Percentiles rank a stretch among this genome's conserved stretches.
These are phyloP conservation scores for Sclerotinia nivalis DNA, from an alignment of 2,329 filamentous ascomycete species.

Conservation along the genomic window DNA sequence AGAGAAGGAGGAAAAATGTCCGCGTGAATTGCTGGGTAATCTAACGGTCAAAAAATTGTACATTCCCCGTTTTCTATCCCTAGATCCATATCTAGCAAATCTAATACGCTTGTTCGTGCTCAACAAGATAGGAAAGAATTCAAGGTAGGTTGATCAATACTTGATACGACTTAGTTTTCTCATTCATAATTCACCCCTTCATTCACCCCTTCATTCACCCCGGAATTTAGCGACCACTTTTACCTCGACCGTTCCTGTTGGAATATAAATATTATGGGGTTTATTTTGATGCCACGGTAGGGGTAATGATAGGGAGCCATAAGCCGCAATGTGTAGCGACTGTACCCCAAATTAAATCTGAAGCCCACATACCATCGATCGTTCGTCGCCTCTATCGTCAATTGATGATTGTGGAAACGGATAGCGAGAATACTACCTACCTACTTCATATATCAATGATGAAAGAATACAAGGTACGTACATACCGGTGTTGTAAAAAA, in stretches of 20 bases:
- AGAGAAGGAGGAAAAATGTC: neutral
- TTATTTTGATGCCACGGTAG: neutral
- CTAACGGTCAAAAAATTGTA: neutral
- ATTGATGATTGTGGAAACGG: constrained; percentile 3
- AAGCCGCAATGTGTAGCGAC: constrained; percentile 11
- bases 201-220: neutral
- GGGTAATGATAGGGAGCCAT: constrained; percentile 12
- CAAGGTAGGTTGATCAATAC: constrained; percentile 6
- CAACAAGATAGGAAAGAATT: too few species aligned
- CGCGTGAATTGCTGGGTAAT: neutral
- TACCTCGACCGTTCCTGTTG: neutral
- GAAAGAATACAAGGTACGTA: neutral
- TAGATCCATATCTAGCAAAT: neutral
- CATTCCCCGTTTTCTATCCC: neutral
- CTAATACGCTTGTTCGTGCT: neutral
- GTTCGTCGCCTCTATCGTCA: constrained; percentile 1
- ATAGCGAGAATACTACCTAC: neutral
- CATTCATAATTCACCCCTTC: neutral
- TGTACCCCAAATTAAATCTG: neutral
- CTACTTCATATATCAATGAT: neutral
- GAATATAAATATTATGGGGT: neutral
- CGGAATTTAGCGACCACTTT: constrained; percentile 1
- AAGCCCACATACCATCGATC: neutral
- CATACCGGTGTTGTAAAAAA: neutral
- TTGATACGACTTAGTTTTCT: neutral